Evolutionary conservation across 257 asterid species (phyloP).

Genomic region (Fraxinus pennsylvanica): DNA sequence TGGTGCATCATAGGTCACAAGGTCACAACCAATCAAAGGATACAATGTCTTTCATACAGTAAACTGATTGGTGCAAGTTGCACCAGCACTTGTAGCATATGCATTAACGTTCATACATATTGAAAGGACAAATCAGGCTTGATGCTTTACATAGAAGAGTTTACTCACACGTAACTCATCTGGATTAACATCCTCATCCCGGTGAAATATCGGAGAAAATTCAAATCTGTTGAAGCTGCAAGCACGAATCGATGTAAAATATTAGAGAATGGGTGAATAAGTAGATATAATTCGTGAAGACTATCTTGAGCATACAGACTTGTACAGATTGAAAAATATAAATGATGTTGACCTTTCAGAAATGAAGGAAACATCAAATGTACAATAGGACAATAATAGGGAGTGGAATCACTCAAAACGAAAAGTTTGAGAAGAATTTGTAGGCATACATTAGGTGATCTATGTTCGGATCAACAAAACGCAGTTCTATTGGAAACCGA

Average conservation of each 20-base stretch:
- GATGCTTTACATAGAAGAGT: conserved; percentile 12
- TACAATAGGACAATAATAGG: background rate
- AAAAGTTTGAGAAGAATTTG: conserved; percentile 17
- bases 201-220: conserved; percentile 91
- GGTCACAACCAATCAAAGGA: background rate
- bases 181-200: conserved; percentile 73
- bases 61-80: conserved; percentile 6
- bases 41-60: conserved; percentile 7
- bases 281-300: background rate
- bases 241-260: conserved; percentile 29
- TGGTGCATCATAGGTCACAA: too few species aligned
- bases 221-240: conserved; percentile 90
- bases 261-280: conserved; percentile 27
- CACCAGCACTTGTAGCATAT: conserved; percentile 7
- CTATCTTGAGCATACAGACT: conserved; percentile 11
- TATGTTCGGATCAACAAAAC: conserved; percentile 86
- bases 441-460: conserved; percentile 81
- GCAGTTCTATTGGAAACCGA: conserved; percentile 94
- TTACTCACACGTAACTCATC: conserved; percentile 92
- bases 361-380: conserved; percentile 11
- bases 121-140: conserved; percentile 9
- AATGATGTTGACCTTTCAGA: background rate
- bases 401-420: background rate
- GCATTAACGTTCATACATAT: background rate
- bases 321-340: conserved; percentile 10